A percentile compares a stretch with the other conserved stretches of the same genome.
Conservation (phyloP, 257 asterid genomes). For the Ehretia macrophylla region DNA sequence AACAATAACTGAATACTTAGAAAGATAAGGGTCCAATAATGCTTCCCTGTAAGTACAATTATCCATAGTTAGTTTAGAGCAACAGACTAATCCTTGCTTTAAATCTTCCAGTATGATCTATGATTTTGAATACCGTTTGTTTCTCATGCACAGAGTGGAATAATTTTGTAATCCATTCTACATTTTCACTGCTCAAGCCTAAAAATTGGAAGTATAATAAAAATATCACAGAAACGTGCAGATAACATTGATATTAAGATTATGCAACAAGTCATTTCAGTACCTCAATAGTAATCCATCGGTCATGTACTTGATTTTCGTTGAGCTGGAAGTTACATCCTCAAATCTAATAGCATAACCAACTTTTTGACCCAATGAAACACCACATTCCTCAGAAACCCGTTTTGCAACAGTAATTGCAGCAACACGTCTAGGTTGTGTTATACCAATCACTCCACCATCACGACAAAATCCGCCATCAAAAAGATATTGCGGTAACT, state of each 20-base stretch:
- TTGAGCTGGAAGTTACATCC: constrained; percentile 71
- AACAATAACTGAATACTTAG: constrained; percentile 86
- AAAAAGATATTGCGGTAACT: constrained; percentile 80
- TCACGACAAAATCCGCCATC: constrained; percentile 77
- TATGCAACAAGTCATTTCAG: constrained; percentile 12
- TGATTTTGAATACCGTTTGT: not conserved
- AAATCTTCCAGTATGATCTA: not conserved
- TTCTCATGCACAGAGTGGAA: not conserved
- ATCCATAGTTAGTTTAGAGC: not conserved
- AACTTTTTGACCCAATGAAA: constrained; percentile 70
- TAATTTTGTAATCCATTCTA: not conserved
- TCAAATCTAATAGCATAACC: constrained; percentile 96
- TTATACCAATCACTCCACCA: constrained; percentile 83
- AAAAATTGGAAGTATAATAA: not conserved
- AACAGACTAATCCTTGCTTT: not conserved
- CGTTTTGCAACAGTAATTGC: constrained; percentile 94
- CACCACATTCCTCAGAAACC: constrained; percentile 91
- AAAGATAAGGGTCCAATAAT: constrained; percentile 75
- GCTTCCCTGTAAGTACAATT: constrained; percentile 68
- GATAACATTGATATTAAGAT: not conserved
- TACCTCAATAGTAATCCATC: constrained; percentile 94
- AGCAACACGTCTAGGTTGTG: constrained; percentile 99
- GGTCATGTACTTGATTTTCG: constrained; percentile 92
- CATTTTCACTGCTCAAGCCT: not conserved
- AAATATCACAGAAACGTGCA: not conserved